Evolutionary conservation across 371 early-diverging fungal species (phyloP), one percentile per base, ranked within the genome.

Genomic region (Parasitella parasitica): DNA sequence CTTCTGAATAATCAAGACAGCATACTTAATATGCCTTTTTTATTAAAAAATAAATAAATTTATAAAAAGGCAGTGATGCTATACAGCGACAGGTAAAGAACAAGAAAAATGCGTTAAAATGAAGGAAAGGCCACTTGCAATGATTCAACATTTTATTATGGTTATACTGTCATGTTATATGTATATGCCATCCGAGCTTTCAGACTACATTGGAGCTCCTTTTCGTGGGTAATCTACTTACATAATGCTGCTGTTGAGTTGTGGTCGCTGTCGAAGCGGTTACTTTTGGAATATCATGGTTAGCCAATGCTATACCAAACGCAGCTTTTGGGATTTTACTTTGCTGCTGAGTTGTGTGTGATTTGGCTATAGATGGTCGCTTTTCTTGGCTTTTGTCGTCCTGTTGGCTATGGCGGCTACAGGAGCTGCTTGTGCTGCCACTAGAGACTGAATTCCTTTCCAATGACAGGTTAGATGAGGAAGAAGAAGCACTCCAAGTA

Each of bases 401-500:
- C 5, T 49, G 28, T 2, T 28, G 49, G 4, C 49, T 49, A 49
- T 38, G 13, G 18, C 22, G 34, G 13, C 43, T 30, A 18, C 56
- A 12, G 32, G 18, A 28, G 41, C 56, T 54, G 15, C 37, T 55
- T 39, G 56, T 39, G 13, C 56, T 55, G 24, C 28, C 16, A 30
- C 56, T 56, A 2, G 56, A 56, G 11, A 41, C 27, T 13, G 27
- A 39, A 30, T 39, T 39, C 28, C 15, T 27, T 27, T 41, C 56
- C 32, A 32, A 32, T 8, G 32, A 32, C 11, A 32, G 11, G 6
- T 32, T 11, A 30, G 4, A 30, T 1, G 41, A 39, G 28, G 55
- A 56, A 15, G 49, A 49, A 9, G 56, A 56, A 30, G 56, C 43
- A 27, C 41, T 41, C 43, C 41, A 56, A 27, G 30, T 30, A 30